A percentile compares a stretch with the other conserved stretches of the same genome.
phyloP scores from a whole-genome alignment of 192 early-diverging fungal genomes.

The Backusella australiensis region DNA sequence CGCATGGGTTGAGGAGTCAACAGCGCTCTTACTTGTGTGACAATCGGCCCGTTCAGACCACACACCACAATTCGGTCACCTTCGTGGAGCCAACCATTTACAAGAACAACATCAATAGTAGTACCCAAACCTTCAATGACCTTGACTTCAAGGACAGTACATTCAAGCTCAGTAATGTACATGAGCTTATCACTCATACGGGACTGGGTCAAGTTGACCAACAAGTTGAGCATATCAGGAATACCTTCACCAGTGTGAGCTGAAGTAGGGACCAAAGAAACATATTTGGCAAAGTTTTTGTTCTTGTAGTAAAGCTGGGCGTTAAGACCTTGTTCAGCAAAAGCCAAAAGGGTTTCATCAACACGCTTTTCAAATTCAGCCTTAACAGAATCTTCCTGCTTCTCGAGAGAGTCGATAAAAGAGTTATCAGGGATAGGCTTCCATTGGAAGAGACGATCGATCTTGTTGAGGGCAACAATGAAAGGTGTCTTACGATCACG shows the following conservation, averaged over 20 bases:
- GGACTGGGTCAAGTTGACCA: slow-evolving; percentile 90
- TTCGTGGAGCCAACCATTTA: slow-evolving; percentile 92
- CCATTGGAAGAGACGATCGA: slow-evolving; percentile 96
- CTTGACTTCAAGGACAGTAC: slow-evolving; percentile 99
- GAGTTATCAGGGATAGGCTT: slow-evolving; percentile 78
- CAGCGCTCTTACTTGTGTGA: slow-evolving; percentile 88
- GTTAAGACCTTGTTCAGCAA: slow-evolving; percentile 98
- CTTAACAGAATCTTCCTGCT: slow-evolving; percentile 71
- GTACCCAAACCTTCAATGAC: slow-evolving; percentile 98
- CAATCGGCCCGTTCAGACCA: slow-evolving; percentile 93
- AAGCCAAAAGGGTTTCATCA: slow-evolving; percentile 71
- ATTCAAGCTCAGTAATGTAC: slow-evolving; percentile 95
- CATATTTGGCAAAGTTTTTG: slow-evolving; percentile 91
- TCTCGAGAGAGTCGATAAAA: slow-evolving; percentile 73
- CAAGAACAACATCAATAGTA: slow-evolving; percentile 95
- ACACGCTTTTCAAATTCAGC: slow-evolving; percentile 87
- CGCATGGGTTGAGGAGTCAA: slow-evolving; percentile 99
- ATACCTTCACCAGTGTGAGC: slow-evolving; percentile 98
- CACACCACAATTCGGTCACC: slow-evolving; percentile 96
- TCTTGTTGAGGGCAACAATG: slow-evolving; percentile 98
- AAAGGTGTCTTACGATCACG: slow-evolving; percentile 95
- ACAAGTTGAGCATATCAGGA: slow-evolving; percentile 91
- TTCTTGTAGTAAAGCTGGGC: slow-evolving; percentile 92
- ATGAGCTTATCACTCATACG: slow-evolving; percentile 94
- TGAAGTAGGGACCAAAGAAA: slow-evolving; percentile 96